These are phyloP conservation scores for Ostreobium quekettii DNA, from an alignment of 139 green algal species.

Conservation along the genomic window DNA sequence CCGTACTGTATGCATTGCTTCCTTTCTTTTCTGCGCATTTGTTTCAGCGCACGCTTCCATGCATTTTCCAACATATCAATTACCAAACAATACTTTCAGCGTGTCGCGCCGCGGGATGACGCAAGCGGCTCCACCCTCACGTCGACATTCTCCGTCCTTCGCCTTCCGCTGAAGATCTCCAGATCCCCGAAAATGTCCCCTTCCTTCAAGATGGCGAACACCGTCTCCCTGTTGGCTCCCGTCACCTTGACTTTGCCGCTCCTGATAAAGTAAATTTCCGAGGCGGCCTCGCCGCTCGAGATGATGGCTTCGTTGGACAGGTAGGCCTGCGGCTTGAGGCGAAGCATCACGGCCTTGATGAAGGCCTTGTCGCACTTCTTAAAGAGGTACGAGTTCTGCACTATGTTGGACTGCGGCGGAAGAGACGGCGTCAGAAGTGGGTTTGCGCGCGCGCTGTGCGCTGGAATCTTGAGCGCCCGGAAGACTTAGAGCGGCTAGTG, in stretches of 20 bases:
- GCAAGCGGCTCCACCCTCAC: too few relatives aligned
- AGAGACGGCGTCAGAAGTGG: too few relatives aligned
- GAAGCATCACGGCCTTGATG: background rate
- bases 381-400: slow-evolving; percentile 14
- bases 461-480: too few relatives aligned
- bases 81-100: too few relatives aligned
- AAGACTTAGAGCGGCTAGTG: too few relatives aligned
- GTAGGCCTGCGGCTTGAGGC: background rate
- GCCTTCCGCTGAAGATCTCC: slow-evolving; percentile 7
- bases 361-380: slow-evolving; percentile 10
- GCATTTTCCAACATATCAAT: too few relatives aligned
- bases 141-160: background rate
- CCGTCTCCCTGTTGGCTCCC: background rate
- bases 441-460: too few relatives aligned
- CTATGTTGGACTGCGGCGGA: slow-evolving; percentile 4
- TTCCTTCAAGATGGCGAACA: slow-evolving; percentile 8
- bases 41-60: too few relatives aligned
- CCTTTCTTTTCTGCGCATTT: too few relatives aligned
- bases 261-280: slow-evolving; percentile 11
- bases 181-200: slow-evolving; percentile 14
- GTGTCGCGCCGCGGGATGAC: too few relatives aligned
- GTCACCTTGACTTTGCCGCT: slow-evolving; percentile 19
- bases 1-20: too few relatives aligned
- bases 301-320: background rate
- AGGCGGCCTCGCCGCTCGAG: background rate